These are phyloP conservation scores for Trebouxia sp. DNA, from an alignment of 139 green algal genomes.

Conservation along the genomic window DNA sequence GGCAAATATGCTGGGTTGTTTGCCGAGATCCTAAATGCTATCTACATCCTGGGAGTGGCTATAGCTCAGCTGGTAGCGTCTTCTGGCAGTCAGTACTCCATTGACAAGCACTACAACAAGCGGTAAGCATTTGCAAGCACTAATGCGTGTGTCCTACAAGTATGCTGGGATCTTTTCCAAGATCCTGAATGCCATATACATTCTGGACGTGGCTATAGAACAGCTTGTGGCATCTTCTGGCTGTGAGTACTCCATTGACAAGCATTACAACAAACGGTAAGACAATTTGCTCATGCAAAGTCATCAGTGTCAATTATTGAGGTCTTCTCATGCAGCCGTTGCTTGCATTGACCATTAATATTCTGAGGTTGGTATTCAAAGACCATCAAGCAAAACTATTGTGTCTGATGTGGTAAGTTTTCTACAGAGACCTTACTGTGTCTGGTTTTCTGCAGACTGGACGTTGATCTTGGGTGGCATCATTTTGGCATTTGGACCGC, in stretches of 20 bases:
- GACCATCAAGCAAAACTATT: too few species aligned
- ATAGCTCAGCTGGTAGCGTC: constrained; percentile 26
- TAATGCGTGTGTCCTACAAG: background rate
- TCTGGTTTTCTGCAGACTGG: too few species aligned
- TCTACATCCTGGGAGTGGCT: constrained; percentile 9
- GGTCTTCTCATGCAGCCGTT: too few species aligned
- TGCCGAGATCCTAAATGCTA: constrained; percentile 5
- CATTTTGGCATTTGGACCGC: background rate
- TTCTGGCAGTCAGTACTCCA: constrained; percentile 22
- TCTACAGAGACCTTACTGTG: too few species aligned
- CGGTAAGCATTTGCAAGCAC: background rate
- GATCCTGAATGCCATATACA: background rate
- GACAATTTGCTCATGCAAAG: background rate
- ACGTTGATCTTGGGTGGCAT: too few species aligned
- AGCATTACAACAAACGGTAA: constrained; percentile 14
- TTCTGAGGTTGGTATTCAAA: too few species aligned
- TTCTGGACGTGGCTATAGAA: background rate
- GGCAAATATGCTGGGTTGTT: background rate
- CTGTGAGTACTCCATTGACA: constrained; percentile 22
- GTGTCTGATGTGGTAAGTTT: too few species aligned
- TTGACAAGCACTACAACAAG: constrained; percentile 19
- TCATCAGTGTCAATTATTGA: too few species aligned
- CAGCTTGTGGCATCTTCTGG: constrained; percentile 23
- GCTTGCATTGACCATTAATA: too few species aligned
- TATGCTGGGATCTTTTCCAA: background rate